Conservation (phyloP, 2,329 filamentous ascomycete species). For the Cordyceps pruinosa region DNA sequence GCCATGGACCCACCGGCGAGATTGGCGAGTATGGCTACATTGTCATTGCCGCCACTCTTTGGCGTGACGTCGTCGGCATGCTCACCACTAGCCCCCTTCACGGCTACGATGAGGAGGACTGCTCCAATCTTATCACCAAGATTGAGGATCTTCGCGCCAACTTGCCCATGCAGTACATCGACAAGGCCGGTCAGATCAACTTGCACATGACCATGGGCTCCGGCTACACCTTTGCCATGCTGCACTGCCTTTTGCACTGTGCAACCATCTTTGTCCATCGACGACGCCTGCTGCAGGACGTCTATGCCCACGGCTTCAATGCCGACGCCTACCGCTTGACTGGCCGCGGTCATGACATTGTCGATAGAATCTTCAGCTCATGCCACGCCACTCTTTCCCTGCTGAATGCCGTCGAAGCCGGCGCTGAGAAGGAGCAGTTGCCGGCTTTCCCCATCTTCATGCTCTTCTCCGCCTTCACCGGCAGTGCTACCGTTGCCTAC, state of each 20-base stretch:
- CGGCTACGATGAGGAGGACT: conserved; percentile 48
- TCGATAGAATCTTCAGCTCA: conserved; percentile 51
- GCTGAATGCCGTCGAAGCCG: conserved; percentile 47
- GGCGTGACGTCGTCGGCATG: conserved; percentile 56
- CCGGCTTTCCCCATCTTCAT: conserved; percentile 58
- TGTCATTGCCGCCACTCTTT: conserved; percentile 52
- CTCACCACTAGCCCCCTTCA: conserved; percentile 46
- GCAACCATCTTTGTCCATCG: conserved; percentile 56
- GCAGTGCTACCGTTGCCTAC: conserved; percentile 54
- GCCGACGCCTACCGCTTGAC: conserved; percentile 47
- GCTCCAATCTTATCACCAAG: conserved; percentile 42
- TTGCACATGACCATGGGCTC: conserved; percentile 59
- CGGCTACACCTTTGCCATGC: conserved; percentile 55
- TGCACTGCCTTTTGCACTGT: conserved; percentile 55
- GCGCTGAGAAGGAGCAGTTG: conserved; percentile 50
- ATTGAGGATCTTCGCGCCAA: conserved; percentile 49
- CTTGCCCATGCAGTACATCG: conserved; percentile 52
- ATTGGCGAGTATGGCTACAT: conserved; percentile 58
- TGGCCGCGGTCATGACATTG: conserved; percentile 43
- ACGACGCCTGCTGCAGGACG: conserved; percentile 50
- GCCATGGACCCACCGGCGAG: conserved; percentile 38
- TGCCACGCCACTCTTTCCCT: conserved; percentile 53
- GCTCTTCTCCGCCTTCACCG: conserved; percentile 56
- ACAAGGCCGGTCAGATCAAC: conserved; percentile 55
- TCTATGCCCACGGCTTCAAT: conserved; percentile 45